A percentile compares a stretch with the other conserved stretches of the same genome.
phyloP scores from a whole-genome alignment of 345 rosid genomes.

The Eutrema yunnanense region DNA sequence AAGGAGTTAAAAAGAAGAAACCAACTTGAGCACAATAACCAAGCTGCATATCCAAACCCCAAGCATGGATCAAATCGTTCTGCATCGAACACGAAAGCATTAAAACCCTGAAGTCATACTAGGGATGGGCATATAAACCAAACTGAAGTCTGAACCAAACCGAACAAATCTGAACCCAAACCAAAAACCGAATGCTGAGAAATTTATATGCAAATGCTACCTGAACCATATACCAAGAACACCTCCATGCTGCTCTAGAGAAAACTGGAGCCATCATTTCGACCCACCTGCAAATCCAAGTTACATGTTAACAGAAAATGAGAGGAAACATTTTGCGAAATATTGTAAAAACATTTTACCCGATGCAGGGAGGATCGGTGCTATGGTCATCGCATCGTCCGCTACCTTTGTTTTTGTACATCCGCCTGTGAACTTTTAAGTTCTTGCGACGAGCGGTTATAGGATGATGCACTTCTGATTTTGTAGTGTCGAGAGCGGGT shows the following conservation, averaged over 20 bases:
- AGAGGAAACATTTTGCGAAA: neutral
- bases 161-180: neutral
- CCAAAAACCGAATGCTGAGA: too few relatives aligned
- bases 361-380: conserved; percentile 84
- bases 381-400: conserved; percentile 64
- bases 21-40: conserved; percentile 91
- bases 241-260: conserved; percentile 86
- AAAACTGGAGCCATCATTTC: conserved; percentile 99
- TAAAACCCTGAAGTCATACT: neutral
- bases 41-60: conserved; percentile 88
- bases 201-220: conserved; percentile 28
- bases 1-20: neutral
- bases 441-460: conserved; percentile 60
- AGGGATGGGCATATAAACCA: neutral
- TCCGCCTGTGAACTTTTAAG: conserved; percentile 62
- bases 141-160: neutral
- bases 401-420: conserved; percentile 73
- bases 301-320: neutral
- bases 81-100: conserved; percentile 23
- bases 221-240: conserved; percentile 94
- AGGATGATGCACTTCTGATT: conserved; percentile 70
- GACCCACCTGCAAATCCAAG: conserved; percentile 66
- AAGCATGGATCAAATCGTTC: conserved; percentile 92
- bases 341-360: conserved; percentile 22
- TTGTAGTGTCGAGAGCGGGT: conserved; percentile 79